Evolutionary conservation across 2,329 filamentous ascomycete species (phyloP).

Genomic region (Paraphaeosphaeria minitans): DNA sequence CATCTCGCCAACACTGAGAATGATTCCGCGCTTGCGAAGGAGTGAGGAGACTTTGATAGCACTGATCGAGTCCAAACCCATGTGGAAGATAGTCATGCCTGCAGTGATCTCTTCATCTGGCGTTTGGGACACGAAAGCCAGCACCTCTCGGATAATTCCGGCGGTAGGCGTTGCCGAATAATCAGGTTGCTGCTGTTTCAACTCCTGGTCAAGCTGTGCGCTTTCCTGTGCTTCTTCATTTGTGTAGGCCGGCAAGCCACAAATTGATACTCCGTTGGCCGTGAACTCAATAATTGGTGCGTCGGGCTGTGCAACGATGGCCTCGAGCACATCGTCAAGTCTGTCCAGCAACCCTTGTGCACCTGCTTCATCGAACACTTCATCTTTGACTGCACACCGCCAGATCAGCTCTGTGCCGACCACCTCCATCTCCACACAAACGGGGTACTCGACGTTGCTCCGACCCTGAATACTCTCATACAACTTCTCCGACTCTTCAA

Average conservation of each 20-base stretch:
- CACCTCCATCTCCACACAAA: slow-evolving; percentile 81
- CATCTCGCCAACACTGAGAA: slow-evolving; percentile 72
- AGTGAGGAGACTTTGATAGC: slow-evolving; percentile 81
- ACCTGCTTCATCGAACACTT: slow-evolving; percentile 55
- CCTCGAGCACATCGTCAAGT: slow-evolving; percentile 64
- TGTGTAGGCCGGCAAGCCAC: slow-evolving; percentile 61
- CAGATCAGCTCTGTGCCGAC: slow-evolving; percentile 63
- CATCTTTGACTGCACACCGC: slow-evolving; percentile 72
- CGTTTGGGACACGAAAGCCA: slow-evolving; percentile 65
- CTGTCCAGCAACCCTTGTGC: slow-evolving; percentile 59
- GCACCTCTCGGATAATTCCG: slow-evolving; percentile 51
- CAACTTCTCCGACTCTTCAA: slow-evolving; percentile 43
- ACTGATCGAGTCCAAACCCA: slow-evolving; percentile 90
- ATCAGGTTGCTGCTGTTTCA: background rate
- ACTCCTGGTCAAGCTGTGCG: background rate
- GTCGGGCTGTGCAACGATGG: slow-evolving; percentile 58
- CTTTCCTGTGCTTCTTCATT: slow-evolving; percentile 8
- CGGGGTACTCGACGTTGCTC: slow-evolving; percentile 77
- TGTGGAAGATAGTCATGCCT: slow-evolving; percentile 73
- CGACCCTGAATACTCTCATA: slow-evolving; percentile 67
- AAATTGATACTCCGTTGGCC: slow-evolving; percentile 63
- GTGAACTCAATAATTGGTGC: slow-evolving; percentile 61
- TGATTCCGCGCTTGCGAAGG: slow-evolving; percentile 67
- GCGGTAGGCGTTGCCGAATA: slow-evolving; percentile 42
- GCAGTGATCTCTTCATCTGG: slow-evolving; percentile 62